Conservation (phyloP, 2,329 filamentous ascomycete genomes). For the Trichoderma sp. region DNA sequence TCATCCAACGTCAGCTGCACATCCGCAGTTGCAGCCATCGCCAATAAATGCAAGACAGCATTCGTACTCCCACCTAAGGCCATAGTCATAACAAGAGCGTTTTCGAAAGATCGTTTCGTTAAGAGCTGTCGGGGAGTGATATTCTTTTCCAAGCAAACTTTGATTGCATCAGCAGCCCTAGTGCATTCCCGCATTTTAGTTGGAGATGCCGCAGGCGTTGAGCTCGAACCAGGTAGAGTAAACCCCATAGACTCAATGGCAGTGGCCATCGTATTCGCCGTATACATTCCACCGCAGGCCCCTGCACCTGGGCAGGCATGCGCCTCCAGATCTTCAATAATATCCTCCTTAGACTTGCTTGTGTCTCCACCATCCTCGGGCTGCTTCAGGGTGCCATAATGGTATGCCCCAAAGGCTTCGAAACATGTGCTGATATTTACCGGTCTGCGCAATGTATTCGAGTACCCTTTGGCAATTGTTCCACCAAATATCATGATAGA, state of each 20-base stretch:
- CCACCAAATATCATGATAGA: not conserved
- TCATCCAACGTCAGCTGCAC: not conserved
- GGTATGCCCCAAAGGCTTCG: not conserved
- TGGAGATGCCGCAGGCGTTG: not conserved
- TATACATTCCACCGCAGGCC: not conserved
- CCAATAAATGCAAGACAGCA: not conserved
- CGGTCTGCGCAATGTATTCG: not conserved
- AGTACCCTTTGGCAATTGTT: not conserved
- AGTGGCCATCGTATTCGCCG: not conserved
- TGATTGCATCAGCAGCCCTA: not conserved
- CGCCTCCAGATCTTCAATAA: not conserved
- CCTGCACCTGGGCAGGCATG: too few species aligned
- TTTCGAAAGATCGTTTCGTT: not conserved
- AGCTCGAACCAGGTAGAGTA: not conserved
- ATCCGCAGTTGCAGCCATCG: not conserved
- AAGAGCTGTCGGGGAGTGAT: not conserved
- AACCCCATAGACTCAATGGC: not conserved
- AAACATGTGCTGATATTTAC: not conserved
- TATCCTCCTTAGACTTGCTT: not conserved
- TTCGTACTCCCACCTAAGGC: not conserved
- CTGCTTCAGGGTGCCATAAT: not conserved
- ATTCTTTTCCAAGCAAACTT: not conserved
- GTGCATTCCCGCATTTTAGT: not conserved
- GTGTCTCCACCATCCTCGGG: not conserved
- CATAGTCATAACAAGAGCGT: not conserved